Conservation (phyloP, 805 yeast species). For the fission yeast (Schizosaccharomyces pombe) region ASM294v3 CU329670.1:226001-226500, state of each 20-base stretch:
- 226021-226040: slow-evolving; percentile 54
- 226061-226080: slow-evolving; percentile 29
- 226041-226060: slow-evolving; percentile 76
- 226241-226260: slow-evolving; percentile 33
- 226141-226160: slow-evolving; percentile 34
- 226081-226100: slow-evolving; percentile 33
- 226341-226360: slow-evolving; percentile 31
- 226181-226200: slow-evolving; percentile 37
- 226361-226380: slow-evolving; percentile 59
- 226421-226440: slow-evolving; percentile 26
- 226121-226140: slow-evolving; percentile 33
- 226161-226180: slow-evolving; percentile 22
- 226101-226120: slow-evolving; percentile 38
- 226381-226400: slow-evolving; percentile 36
- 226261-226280: slow-evolving; percentile 19
- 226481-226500: slow-evolving; percentile 52
- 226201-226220: slow-evolving; percentile 57
- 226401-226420: slow-evolving; percentile 23
- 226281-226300: slow-evolving; percentile 31
- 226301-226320: slow-evolving; percentile 57
- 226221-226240: slow-evolving; percentile 47
- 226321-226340: slow-evolving; percentile 21
- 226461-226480: slow-evolving; percentile 45
- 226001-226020: slow-evolving; percentile 42
- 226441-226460: slow-evolving; percentile 28